phyloP scores from a whole-genome alignment of 2,329 filamentous ascomycete species.

The Ophiosphaerella narmari region DNA sequence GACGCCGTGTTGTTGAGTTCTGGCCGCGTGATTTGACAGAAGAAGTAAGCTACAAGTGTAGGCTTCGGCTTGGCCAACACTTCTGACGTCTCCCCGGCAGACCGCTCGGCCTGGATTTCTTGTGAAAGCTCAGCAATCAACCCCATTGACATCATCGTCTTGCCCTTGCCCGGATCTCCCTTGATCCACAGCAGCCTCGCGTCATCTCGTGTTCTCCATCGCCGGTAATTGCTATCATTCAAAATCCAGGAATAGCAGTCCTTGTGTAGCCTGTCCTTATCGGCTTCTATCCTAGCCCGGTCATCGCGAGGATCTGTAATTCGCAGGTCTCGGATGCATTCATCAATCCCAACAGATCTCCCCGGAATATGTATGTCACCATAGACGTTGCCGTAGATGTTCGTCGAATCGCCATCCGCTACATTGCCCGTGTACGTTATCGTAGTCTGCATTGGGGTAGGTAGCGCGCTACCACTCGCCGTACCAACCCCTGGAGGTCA shows the following conservation, averaged over 20 bases:
- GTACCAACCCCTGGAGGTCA: too few species aligned
- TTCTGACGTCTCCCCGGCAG: too few species aligned
- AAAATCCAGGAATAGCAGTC: constrained; percentile 10
- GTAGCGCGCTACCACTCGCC: too few species aligned
- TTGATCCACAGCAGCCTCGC: constrained; percentile 4
- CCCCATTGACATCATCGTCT: constrained; percentile 3
- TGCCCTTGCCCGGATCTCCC: constrained; percentile 9
- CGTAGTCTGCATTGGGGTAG: too few species aligned
- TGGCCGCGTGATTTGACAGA: constrained; percentile 39
- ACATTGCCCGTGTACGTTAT: too few species aligned
- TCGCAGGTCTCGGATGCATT: constrained; percentile 9
- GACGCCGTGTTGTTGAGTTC: constrained; percentile 1
- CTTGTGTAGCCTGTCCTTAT: constrained; percentile 1
- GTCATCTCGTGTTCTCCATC: constrained; percentile 3
- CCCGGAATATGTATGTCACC: too few species aligned
- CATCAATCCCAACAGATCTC: too few species aligned
- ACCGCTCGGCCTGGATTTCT: neutral
- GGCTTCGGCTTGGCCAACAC: too few species aligned
- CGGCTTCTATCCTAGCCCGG: neutral
- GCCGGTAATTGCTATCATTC: constrained; percentile 1
- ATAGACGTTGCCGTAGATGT: too few species aligned
- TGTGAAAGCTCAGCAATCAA: neutral
- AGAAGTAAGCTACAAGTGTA: constrained; percentile 34
- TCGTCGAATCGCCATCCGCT: too few species aligned
- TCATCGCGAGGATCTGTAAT: constrained; percentile 10